These are phyloP conservation scores for Lepraria neglecta DNA, from an alignment of 495 filamentous ascomycete species.

Conservation along the genomic window DNA sequence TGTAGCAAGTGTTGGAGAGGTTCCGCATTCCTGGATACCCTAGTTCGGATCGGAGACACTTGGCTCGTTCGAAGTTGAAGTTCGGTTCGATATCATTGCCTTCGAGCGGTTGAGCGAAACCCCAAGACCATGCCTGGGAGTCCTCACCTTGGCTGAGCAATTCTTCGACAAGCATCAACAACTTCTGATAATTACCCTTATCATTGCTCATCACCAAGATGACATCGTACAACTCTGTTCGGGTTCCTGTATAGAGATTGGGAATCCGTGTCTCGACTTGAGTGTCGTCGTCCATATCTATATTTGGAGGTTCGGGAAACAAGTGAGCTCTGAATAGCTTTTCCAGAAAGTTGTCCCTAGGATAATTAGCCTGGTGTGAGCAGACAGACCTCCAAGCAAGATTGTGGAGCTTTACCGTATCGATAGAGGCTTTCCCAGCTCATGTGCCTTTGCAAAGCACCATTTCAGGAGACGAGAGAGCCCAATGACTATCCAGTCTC, in stretches of 20 bases:
- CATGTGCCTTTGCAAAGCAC: slow-evolving; percentile 45
- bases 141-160: slow-evolving; percentile 45
- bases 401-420: slow-evolving; percentile 34
- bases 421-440: slow-evolving; percentile 40
- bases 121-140: slow-evolving; percentile 25
- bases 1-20: slow-evolving; percentile 92
- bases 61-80: slow-evolving; percentile 56
- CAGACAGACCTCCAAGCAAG: not conserved
- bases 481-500: slow-evolving; percentile 45
- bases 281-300: slow-evolving; percentile 23
- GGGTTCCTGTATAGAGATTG: slow-evolving; percentile 49
- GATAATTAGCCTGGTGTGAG: slow-evolving; percentile 11
- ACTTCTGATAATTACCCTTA: slow-evolving; percentile 42
- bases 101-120: slow-evolving; percentile 27
- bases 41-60: slow-evolving; percentile 63
- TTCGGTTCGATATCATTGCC: slow-evolving; percentile 52
- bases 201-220: slow-evolving; percentile 54
- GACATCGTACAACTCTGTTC: slow-evolving; percentile 59
- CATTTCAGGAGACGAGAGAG: slow-evolving; percentile 43
- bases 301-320: slow-evolving; percentile 54
- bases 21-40: slow-evolving; percentile 83
- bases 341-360: slow-evolving; percentile 46
- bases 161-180: slow-evolving; percentile 49
- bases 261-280: slow-evolving; percentile 37
- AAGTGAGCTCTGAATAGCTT: slow-evolving; percentile 61